Conservation (phyloP, 2,329 filamentous ascomycete species). For the Colletotrichum gloeosporioides region DNA sequence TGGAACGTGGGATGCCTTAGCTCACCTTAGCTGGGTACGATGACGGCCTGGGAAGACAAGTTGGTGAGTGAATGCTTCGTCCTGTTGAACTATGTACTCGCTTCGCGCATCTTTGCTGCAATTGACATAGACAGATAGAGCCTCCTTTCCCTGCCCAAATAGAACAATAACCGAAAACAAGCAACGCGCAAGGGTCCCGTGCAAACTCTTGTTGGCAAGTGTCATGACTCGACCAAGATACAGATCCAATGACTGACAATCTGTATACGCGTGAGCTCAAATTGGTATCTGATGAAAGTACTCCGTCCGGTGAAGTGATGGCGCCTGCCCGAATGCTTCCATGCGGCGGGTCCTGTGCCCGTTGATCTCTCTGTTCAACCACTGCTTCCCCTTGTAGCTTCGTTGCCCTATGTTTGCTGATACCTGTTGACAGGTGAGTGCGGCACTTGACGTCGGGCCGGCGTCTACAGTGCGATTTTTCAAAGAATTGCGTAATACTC, state of each 20-base stretch:
- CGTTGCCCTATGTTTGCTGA: neutral
- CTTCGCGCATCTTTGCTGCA: constrained; percentile 3
- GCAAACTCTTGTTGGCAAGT: constrained; percentile 2
- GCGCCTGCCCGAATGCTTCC: constrained; percentile 14
- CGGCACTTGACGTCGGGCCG: neutral
- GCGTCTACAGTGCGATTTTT: neutral
- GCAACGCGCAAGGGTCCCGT: constrained; percentile 3
- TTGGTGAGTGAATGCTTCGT: constrained; percentile 17
- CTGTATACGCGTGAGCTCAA: constrained; percentile 21
- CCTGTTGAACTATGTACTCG: constrained; percentile 16
- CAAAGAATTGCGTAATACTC: neutral
- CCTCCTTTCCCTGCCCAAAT: constrained; percentile 3
- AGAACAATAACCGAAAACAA: constrained; percentile 1
- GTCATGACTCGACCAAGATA: neutral
- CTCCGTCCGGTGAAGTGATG: constrained; percentile 17
- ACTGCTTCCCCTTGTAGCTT: neutral
- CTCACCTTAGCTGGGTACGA: neutral
- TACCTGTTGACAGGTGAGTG: neutral
- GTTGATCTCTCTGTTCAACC: neutral
- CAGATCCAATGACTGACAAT: constrained; percentile 20
- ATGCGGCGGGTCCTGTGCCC: neutral
- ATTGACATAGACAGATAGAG: constrained; percentile 13
- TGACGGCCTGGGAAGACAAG: neutral
- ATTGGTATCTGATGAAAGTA: constrained; percentile 21
- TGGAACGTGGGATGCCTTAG: neutral